Conservation (phyloP, 352 stramenopile species). For the Pythium rishiriense region DNA sequence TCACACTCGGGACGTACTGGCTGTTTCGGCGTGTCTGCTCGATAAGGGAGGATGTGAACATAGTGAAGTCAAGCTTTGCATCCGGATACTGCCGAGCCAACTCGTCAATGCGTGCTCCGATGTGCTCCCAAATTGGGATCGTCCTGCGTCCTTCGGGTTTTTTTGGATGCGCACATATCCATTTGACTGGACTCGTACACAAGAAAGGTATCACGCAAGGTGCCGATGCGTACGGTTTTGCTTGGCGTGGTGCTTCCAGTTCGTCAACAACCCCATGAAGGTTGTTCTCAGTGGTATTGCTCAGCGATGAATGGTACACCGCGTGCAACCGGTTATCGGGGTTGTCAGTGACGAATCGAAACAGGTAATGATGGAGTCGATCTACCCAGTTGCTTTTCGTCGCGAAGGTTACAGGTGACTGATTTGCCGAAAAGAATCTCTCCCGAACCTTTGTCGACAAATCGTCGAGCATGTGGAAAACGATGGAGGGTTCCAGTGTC, state of each 20-base stretch:
- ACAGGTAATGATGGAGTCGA: conserved; percentile 33
- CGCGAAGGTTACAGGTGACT: background rate
- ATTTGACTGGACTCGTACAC: conserved; percentile 2
- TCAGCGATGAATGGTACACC: conserved; percentile 6
- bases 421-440: background rate
- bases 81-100: conserved; percentile 10
- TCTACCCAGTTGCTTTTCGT: conserved; percentile 38
- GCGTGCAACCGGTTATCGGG: conserved; percentile 3
- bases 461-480: conserved; percentile 43
- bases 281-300: background rate
- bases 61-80: conserved; percentile 17
- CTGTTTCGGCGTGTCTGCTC: conserved; percentile 2
- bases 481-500: conserved; percentile 23
- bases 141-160: background rate
- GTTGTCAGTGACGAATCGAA: conserved; percentile 3
- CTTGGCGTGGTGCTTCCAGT: too few species aligned
- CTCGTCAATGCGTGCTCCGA: conserved; percentile 9
- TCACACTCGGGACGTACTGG: conserved; percentile 4
- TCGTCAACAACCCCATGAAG: background rate
- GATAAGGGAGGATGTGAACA: conserved; percentile 4
- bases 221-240: background rate
- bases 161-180: conserved; percentile 10
- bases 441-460: conserved; percentile 21
- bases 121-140: conserved; percentile 15
- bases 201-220: conserved; percentile 2